phyloP scores from a whole-genome alignment of 2,329 filamentous ascomycete species.

The Davidsoniella australis region DNA sequence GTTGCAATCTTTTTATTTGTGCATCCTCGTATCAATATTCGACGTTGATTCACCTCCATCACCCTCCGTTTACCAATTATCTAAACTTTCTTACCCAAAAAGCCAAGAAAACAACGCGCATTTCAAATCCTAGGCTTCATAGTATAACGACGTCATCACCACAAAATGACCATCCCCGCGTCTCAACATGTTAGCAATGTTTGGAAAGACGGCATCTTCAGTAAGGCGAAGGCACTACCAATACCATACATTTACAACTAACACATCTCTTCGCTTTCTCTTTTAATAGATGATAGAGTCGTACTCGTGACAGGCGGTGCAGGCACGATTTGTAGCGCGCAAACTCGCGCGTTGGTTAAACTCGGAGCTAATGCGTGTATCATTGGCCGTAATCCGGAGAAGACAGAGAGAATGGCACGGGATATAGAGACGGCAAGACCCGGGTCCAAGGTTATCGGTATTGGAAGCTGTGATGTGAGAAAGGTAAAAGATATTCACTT shows the following conservation, averaged over 20 bases:
- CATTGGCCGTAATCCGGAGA: slow-evolving; percentile 72
- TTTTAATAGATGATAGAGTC: slow-evolving; percentile 55
- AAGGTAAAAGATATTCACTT: slow-evolving; percentile 31
- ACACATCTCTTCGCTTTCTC: not conserved
- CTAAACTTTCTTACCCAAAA: too few relatives aligned
- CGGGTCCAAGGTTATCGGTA: slow-evolving; percentile 71
- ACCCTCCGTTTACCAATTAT: too few relatives aligned
- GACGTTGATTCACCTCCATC: too few relatives aligned
- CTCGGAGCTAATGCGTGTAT: slow-evolving; percentile 91
- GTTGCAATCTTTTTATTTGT: too few relatives aligned
- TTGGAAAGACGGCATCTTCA: slow-evolving; percentile 78
- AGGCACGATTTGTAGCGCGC: slow-evolving; percentile 83
- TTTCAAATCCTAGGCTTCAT: too few relatives aligned
- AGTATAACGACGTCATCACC: too few relatives aligned
- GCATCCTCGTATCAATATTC: too few relatives aligned
- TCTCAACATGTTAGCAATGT: slow-evolving; percentile 64
- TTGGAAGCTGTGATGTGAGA: slow-evolving; percentile 67
- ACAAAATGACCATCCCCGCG: slow-evolving; percentile 48
- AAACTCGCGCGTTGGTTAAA: slow-evolving; percentile 78
- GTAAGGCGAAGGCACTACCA: slow-evolving; percentile 27
- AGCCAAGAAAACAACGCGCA: too few relatives aligned
- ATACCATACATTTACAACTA: too few relatives aligned
- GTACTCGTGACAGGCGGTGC: slow-evolving; percentile 91
- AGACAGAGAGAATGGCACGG: slow-evolving; percentile 64
- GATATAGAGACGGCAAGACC: slow-evolving; percentile 65